These are phyloP conservation scores for Astrocystis sublimbata DNA, from an alignment of 495 filamentous ascomycete genomes.

Conservation along the genomic window DNA sequence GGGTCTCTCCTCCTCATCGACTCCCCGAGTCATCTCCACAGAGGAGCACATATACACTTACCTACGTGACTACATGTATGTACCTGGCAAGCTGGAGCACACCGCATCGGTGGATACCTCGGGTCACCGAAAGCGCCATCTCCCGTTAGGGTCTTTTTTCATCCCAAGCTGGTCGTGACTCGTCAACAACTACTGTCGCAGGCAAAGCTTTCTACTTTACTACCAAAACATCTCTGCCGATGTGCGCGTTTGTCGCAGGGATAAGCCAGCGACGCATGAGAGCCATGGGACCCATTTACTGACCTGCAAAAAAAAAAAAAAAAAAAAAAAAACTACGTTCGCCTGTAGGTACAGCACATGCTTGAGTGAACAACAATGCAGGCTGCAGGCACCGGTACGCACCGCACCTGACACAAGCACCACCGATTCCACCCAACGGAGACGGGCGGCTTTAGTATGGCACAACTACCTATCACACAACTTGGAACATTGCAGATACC, in stretches of 20 bases:
- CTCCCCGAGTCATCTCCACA: conserved; percentile 5
- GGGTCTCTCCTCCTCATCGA: background rate
- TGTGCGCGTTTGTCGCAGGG: conserved; percentile 6
- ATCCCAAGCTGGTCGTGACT: conserved; percentile 7
- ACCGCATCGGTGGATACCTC: conserved; percentile 13
- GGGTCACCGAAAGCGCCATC: conserved; percentile 13
- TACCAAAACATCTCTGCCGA: conserved; percentile 3
- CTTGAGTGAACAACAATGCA: too few relatives aligned
- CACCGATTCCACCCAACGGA: conserved; percentile 8
- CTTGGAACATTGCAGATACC: conserved; percentile 37
- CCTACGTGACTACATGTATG: background rate
- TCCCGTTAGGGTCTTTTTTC: conserved; percentile 11
- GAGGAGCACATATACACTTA: background rate
- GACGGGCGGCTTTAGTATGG: conserved; percentile 5
- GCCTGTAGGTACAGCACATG: conserved; percentile 1
- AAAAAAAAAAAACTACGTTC: too few relatives aligned
- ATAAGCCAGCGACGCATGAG: conserved; percentile 10
- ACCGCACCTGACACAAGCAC: conserved; percentile 19
- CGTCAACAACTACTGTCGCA: background rate
- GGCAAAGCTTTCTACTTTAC: background rate
- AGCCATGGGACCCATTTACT: background rate
- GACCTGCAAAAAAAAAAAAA: background rate
- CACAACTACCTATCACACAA: conserved; percentile 7
- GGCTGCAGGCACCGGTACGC: conserved; percentile 16
- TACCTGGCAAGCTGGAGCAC: background rate